phyloP scores from a whole-genome alignment of 2,329 filamentous ascomycete genomes.

The Dryadomyces sulphureus region DNA sequence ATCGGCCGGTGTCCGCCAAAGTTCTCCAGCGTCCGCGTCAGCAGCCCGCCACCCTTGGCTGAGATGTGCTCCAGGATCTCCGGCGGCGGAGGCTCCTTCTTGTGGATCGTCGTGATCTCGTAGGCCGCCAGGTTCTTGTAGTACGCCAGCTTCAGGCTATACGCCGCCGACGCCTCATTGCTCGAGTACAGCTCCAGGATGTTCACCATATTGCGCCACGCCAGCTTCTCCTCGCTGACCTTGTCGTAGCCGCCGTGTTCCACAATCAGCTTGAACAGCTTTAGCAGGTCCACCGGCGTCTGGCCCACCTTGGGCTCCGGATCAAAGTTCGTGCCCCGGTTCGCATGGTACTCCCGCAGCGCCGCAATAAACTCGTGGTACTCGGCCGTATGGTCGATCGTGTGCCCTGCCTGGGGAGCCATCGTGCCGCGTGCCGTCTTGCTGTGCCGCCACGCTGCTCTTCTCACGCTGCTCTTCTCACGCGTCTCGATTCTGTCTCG shows the following conservation, averaged over 20 bases:
- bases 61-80: constrained; percentile 81
- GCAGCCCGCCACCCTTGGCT: constrained; percentile 68
- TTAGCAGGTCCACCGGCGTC: constrained; percentile 60
- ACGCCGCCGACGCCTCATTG: constrained; percentile 71
- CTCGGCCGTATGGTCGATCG: constrained; percentile 49
- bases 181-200: constrained; percentile 61
- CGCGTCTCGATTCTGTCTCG: too few species aligned
- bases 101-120: constrained; percentile 66
- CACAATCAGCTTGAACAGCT: constrained; percentile 61
- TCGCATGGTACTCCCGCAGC: constrained; percentile 58
- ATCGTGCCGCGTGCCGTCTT: background rate
- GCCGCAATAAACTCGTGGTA: constrained; percentile 67
- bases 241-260: constrained; percentile 74
- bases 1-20: constrained; percentile 25
- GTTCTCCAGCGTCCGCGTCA: constrained; percentile 66
- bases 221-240: constrained; percentile 68
- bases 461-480: too few species aligned
- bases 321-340: constrained; percentile 67
- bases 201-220: constrained; percentile 67
- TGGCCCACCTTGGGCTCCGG: constrained; percentile 68
- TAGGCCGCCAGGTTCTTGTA: constrained; percentile 82
- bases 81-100: constrained; percentile 69
- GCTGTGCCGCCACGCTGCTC: background rate
- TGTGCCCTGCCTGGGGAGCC: constrained; percentile 13
- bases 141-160: constrained; percentile 74